A percentile compares a stretch with the other conserved stretches of the same genome.
phyloP scores from a whole-genome alignment of 2,329 filamentous ascomycete species.

The Drechslerella coelobrocha region DNA sequence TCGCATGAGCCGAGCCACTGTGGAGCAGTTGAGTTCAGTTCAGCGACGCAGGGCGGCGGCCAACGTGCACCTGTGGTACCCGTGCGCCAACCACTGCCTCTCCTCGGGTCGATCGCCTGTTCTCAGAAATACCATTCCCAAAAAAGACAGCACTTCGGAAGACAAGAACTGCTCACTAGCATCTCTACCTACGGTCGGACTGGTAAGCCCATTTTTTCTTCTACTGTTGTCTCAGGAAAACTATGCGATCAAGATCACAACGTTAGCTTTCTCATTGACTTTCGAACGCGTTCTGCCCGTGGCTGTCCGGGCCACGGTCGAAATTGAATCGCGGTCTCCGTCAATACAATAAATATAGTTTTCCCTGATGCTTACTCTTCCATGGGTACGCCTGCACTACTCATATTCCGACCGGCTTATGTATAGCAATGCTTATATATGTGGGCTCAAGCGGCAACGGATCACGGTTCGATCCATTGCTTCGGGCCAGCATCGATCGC shows the following conservation, averaged over 20 bases:
- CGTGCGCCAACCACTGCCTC: neutral
- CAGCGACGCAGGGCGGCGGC: constrained; percentile 11
- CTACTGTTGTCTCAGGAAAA: neutral
- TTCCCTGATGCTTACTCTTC: neutral
- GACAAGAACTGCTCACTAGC: constrained; percentile 15
- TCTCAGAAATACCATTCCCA: constrained; percentile 13
- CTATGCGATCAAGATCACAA: neutral
- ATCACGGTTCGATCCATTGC: constrained; percentile 6
- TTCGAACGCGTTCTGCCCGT: too few species aligned
- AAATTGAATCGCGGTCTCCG: too few species aligned
- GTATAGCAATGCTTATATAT: constrained; percentile 20
- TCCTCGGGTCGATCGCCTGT: constrained; percentile 29
- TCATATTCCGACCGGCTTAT: neutral
- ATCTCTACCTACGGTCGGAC: constrained; percentile 6
- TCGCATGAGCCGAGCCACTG: constrained; percentile 40
- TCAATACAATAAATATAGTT: constrained; percentile 1
- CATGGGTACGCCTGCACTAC: neutral
- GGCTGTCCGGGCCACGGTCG: too few species aligned
- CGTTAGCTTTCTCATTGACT: too few species aligned
- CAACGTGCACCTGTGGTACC: constrained; percentile 1
- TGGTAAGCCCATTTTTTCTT: neutral
- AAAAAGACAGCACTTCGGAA: constrained; percentile 17
- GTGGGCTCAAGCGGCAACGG: constrained; percentile 1
- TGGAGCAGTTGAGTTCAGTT: constrained; percentile 12
- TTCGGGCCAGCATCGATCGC: neutral